Percentiles rank a stretch among this genome's conserved stretches.
phyloP scores from a whole-genome alignment of 2,329 filamentous ascomycete genomes.

The Penicillium brevicompactum region DNA sequence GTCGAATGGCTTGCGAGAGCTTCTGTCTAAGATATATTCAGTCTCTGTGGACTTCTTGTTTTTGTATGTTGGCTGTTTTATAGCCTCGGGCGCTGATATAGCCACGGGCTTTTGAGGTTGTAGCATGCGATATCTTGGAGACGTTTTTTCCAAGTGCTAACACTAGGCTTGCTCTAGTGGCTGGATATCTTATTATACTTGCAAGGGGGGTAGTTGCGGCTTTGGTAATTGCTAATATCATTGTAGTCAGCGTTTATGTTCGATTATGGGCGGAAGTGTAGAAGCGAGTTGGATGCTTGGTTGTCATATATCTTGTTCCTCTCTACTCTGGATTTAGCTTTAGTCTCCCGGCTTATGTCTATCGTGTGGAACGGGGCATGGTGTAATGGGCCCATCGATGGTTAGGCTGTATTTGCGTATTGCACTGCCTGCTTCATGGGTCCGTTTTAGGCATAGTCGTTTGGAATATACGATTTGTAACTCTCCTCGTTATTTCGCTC shows the following conservation, averaged over 20 bases:
- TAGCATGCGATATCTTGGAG: background rate
- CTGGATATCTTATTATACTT: background rate
- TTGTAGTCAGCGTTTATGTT: background rate
- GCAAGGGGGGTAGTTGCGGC: background rate
- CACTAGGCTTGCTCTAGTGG: background rate
- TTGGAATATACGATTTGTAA: background rate
- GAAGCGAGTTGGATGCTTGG: background rate
- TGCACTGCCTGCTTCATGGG: background rate
- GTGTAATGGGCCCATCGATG: background rate
- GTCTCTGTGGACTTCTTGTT: background rate
- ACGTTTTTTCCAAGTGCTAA: background rate
- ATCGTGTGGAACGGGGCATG: background rate
- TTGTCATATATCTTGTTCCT: background rate
- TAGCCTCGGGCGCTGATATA: background rate
- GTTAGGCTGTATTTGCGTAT: background rate
- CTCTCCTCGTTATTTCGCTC: background rate
- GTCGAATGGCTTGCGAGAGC: background rate
- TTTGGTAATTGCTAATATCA: background rate
- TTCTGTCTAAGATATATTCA: background rate
- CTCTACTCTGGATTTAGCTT: background rate
- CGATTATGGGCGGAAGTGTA: background rate
- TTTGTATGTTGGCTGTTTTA: slow-evolving; percentile 13
- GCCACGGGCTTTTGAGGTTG: background rate
- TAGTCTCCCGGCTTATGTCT: background rate
- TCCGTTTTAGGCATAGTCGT: background rate